phyloP scores from a whole-genome alignment of 805 yeast species.

The Nakazawaea anatomiae region DNA sequence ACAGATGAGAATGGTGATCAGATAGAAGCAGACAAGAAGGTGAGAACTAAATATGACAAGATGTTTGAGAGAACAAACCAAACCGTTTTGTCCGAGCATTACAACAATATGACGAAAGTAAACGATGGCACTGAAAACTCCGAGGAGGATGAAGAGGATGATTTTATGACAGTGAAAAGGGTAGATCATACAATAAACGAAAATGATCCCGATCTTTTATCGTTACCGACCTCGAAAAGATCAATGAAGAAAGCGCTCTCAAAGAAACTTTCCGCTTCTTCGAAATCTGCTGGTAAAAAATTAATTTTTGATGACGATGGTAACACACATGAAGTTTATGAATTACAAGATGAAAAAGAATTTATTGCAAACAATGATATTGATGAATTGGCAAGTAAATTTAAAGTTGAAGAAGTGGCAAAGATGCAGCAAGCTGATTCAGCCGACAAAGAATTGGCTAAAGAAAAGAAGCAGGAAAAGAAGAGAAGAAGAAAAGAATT shows the following conservation, averaged over 20 bases:
- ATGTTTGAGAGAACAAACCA: slow-evolving; percentile 96
- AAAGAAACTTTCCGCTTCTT: slow-evolving; percentile 62
- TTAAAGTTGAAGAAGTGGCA: slow-evolving; percentile 58
- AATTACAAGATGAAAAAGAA: slow-evolving; percentile 83
- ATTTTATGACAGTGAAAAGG: slow-evolving; percentile 76
- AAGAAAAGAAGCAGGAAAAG: slow-evolving; percentile 77
- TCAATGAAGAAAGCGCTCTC: slow-evolving; percentile 81
- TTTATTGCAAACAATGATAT: slow-evolving; percentile 65
- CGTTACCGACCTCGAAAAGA: slow-evolving; percentile 72
- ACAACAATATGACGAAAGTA: slow-evolving; percentile 55
- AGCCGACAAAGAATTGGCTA: slow-evolving; percentile 73
- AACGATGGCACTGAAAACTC: not conserved
- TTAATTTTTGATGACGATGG: slow-evolving; percentile 93
- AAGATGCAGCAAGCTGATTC: slow-evolving; percentile 68
- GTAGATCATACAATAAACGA: slow-evolving; percentile 65
- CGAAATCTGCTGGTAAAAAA: slow-evolving; percentile 68
- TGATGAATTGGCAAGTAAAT: slow-evolving; percentile 57
- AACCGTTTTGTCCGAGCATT: slow-evolving; percentile 85
- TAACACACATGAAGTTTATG: slow-evolving; percentile 83
- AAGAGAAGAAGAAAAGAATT: slow-evolving; percentile 82
- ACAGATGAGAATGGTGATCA: slow-evolving; percentile 61
- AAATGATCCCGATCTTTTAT: slow-evolving; percentile 49
- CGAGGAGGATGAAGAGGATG: slow-evolving; percentile 40
- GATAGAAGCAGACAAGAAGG: slow-evolving; percentile 34
- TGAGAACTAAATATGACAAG: slow-evolving; percentile 84